Percentiles rank a stretch among this genome's conserved stretches.
phyloP scores from a whole-genome alignment of 345 rosid species.

The Arabidopsis suecica region DNA sequence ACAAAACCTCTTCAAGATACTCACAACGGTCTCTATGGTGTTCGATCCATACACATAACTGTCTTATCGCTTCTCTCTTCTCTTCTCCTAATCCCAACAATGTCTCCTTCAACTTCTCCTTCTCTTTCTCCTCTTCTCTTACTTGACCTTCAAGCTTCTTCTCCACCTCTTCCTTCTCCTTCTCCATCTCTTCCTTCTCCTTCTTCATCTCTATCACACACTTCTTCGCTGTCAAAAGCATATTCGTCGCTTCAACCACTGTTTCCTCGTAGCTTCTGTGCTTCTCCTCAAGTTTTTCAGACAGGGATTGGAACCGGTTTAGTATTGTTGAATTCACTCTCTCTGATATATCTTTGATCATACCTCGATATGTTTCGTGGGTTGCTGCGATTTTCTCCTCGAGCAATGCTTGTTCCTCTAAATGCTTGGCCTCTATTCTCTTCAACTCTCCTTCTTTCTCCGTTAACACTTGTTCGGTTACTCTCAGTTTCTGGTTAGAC shows the following conservation, averaged over 20 bases:
- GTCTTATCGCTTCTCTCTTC: slow-evolving; percentile 88
- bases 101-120: slow-evolving; percentile 53
- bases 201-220: slow-evolving; percentile 53
- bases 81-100: slow-evolving; percentile 63
- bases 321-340: slow-evolving; percentile 45
- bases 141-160: slow-evolving; percentile 54
- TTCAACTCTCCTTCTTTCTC: slow-evolving; percentile 76
- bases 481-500: slow-evolving; percentile 92
- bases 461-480: slow-evolving; percentile 75
- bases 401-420: slow-evolving; percentile 64
- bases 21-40: slow-evolving; percentile 69
- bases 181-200: slow-evolving; percentile 44
- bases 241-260: slow-evolving; percentile 49
- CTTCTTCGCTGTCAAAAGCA: slow-evolving; percentile 54
- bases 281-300: slow-evolving; percentile 53
- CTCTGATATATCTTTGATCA: slow-evolving; percentile 56
- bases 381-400: slow-evolving; percentile 59
- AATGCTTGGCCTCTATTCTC: slow-evolving; percentile 65
- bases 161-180: slow-evolving; percentile 43
- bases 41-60: slow-evolving; percentile 82
- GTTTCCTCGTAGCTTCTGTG: slow-evolving; percentile 46
- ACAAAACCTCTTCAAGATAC: slow-evolving; percentile 45
- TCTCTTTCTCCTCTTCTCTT: slow-evolving; percentile 60
- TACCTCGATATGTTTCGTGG: slow-evolving; percentile 49
- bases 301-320: slow-evolving; percentile 49